These are phyloP conservation scores for Tetrastigma voinierianum DNA, from an alignment of 164 flowering plant species.

Conservation along the genomic window DNA sequence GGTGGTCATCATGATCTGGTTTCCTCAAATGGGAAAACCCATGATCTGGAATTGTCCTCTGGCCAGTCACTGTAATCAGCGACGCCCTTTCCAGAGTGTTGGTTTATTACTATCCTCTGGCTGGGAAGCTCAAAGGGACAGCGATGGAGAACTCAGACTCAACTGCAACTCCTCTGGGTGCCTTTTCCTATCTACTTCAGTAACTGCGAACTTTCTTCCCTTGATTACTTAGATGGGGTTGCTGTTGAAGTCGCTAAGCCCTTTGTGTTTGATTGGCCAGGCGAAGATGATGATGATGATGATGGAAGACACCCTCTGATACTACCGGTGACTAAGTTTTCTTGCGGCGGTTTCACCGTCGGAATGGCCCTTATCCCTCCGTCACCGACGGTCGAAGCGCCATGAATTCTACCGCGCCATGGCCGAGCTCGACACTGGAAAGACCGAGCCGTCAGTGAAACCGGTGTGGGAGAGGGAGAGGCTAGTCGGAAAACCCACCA, in stretches of 20 bases:
- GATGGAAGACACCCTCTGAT: slow-evolving; percentile 17
- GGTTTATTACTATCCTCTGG: slow-evolving; percentile 35
- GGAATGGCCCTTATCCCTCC: slow-evolving; percentile 27
- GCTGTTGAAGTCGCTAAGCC: too few species aligned
- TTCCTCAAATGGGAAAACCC: not conserved
- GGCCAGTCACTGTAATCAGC: slow-evolving; percentile 24
- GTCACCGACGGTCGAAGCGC: slow-evolving; percentile 38
- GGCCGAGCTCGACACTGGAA: slow-evolving; percentile 30
- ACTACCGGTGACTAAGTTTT: slow-evolving; percentile 33
- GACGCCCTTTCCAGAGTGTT: slow-evolving; percentile 38
- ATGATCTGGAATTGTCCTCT: not conserved
- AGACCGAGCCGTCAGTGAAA: slow-evolving; percentile 19
- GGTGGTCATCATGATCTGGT: not conserved
- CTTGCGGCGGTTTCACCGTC: slow-evolving; percentile 34
- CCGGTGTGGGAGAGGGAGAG: slow-evolving; percentile 32
- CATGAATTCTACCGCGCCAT: slow-evolving; percentile 26
- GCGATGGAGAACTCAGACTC: slow-evolving; percentile 17
- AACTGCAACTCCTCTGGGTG: slow-evolving; percentile 24
- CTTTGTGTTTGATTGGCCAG: slow-evolving; percentile 7
- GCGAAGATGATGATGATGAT: not conserved
- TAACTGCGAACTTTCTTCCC: slow-evolving; percentile 22
- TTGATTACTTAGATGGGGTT: slow-evolving; percentile 21
- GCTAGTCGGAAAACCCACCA: not conserved
- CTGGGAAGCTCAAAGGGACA: slow-evolving; percentile 27
- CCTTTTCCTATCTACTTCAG: slow-evolving; percentile 25